A percentile compares a stretch with the other conserved stretches of the same genome.
Conservation (phyloP, 176 grass and related monocot species). For the Pharus latifolius region DNA sequence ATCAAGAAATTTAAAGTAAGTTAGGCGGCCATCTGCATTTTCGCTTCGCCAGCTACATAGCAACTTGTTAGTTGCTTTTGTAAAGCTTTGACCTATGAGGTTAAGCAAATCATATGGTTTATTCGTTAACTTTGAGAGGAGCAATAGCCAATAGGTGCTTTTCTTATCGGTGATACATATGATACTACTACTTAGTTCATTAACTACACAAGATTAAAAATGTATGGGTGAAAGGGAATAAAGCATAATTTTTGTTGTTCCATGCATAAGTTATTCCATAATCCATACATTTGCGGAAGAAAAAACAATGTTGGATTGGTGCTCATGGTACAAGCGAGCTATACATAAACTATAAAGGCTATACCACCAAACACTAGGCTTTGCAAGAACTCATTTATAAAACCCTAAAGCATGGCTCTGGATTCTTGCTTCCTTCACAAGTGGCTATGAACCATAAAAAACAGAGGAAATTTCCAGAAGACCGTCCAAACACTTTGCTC, state of each 20-base stretch:
- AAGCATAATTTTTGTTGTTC: not conserved
- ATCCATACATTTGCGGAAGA: too few species aligned
- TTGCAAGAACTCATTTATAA: not conserved
- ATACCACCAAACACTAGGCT: conserved; percentile 12
- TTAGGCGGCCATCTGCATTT: too few species aligned
- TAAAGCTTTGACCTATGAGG: conserved; percentile 23
- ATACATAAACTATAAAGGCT: conserved; percentile 1
- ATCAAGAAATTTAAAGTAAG: too few species aligned
- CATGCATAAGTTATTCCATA: not conserved
- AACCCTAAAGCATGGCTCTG: too few species aligned
- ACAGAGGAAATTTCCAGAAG: too few species aligned
- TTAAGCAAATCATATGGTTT: not conserved
- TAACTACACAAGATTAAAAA: not conserved
- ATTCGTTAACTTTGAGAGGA: conserved; percentile 6
- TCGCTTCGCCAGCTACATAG: not conserved
- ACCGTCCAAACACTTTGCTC: too few species aligned
- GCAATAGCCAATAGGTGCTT: not conserved
- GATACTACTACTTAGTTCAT: not conserved
- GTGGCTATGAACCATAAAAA: too few species aligned
- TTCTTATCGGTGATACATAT: not conserved
- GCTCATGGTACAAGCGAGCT: too few species aligned
- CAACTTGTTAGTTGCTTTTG: too few species aligned
- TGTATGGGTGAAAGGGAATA: not conserved
- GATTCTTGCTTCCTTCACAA: conserved; percentile 28
- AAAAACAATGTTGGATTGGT: too few species aligned